phyloP scores from a whole-genome alignment of 1,284 basidiomycete species.

The Somion occarium region DNA sequence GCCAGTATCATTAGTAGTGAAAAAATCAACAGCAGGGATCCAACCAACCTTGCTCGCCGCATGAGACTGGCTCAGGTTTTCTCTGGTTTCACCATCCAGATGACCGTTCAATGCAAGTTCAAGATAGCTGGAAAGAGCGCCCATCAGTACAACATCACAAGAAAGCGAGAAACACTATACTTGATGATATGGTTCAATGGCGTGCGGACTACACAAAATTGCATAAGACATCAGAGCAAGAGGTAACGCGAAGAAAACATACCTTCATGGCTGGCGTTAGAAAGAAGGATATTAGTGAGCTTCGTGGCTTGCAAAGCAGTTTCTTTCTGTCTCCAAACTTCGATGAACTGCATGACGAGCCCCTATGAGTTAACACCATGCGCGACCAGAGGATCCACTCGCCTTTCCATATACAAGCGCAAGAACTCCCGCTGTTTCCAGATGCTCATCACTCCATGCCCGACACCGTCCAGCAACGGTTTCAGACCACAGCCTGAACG shows the following conservation, averaged over 20 bases:
- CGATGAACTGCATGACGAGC: conserved; percentile 61
- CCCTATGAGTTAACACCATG: too few species aligned
- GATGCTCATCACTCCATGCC: conserved; percentile 83
- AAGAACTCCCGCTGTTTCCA: conserved; percentile 85
- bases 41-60: conserved; percentile 68
- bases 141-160: conserved; percentile 5
- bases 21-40: neutral
- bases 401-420: conserved; percentile 81
- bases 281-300: conserved; percentile 75
- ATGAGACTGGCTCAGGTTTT: conserved; percentile 77
- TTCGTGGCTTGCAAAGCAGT: conserved; percentile 73
- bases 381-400: too few species aligned
- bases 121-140: conserved; percentile 52
- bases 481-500: conserved; percentile 84
- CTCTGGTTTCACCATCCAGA: conserved; percentile 74
- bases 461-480: conserved; percentile 70
- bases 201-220: conserved; percentile 49
- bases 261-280: conserved; percentile 90
- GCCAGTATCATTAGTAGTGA: neutral
- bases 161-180: conserved; percentile 21
- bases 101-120: conserved; percentile 83
- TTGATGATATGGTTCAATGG: conserved; percentile 78
- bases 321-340: conserved; percentile 88
- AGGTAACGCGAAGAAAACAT: conserved; percentile 13
- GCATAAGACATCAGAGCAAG: neutral